Percentiles rank a stretch among this genome's conserved stretches.
Evolutionary conservation across 1,284 basidiomycete species (phyloP).

Genomic region (Cerrena zonata): DNA sequence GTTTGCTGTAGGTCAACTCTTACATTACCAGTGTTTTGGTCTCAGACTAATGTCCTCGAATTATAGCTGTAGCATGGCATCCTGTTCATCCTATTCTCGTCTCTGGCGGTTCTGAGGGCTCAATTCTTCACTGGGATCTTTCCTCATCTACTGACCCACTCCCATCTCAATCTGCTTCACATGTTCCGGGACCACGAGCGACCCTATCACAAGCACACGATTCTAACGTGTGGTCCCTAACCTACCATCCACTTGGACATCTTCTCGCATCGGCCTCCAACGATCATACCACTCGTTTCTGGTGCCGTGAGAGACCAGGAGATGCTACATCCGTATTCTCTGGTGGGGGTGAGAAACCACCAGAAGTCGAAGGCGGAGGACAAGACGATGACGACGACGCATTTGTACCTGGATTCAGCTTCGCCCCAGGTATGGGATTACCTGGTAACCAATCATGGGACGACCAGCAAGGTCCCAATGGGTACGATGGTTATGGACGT

Average conservation of each 20-base stretch:
- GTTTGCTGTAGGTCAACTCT: slow-evolving; percentile 77
- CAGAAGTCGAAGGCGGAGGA: slow-evolving; percentile 43
- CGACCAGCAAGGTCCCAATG: slow-evolving; percentile 10
- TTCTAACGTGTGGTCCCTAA: slow-evolving; percentile 92
- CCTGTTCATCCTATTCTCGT: slow-evolving; percentile 88
- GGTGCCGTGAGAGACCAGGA: slow-evolving; percentile 83
- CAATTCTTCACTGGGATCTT: slow-evolving; percentile 90
- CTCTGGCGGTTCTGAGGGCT: slow-evolving; percentile 89
- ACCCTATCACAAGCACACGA: slow-evolving; percentile 90
- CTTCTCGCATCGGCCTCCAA: slow-evolving; percentile 88
- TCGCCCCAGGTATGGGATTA: slow-evolving; percentile 16
- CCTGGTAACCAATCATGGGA: background rate
- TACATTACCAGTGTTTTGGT: background rate
- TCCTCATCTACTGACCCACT: slow-evolving; percentile 31
- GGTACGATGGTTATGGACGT: slow-evolving; percentile 16
- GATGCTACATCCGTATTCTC: slow-evolving; percentile 66
- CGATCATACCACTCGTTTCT: slow-evolving; percentile 97
- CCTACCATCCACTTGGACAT: slow-evolving; percentile 94
- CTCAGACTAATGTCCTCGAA: background rate
- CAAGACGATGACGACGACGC: slow-evolving; percentile 48
- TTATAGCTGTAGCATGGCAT: slow-evolving; percentile 85
- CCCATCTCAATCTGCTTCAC: slow-evolving; percentile 27
- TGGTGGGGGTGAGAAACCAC: slow-evolving; percentile 74
- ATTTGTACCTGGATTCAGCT: slow-evolving; percentile 53
- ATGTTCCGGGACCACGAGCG: slow-evolving; percentile 59